These are phyloP conservation scores for Populus hybrid DNA, from an alignment of 441 rosid genomes.

Conservation along the genomic window DNA sequence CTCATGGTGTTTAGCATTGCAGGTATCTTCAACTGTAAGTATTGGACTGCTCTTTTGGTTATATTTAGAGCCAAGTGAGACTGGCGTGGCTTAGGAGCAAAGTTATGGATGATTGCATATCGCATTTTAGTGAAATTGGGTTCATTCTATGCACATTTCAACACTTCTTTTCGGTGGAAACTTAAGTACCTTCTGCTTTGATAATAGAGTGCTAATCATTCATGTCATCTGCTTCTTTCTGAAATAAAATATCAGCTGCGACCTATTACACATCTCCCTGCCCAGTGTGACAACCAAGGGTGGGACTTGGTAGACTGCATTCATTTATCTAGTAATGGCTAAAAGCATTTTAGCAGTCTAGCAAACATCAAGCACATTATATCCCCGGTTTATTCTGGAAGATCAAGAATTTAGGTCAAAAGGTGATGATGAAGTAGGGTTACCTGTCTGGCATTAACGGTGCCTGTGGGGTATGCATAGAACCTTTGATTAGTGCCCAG, in stretches of 20 bases:
- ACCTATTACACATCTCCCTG: too few species aligned
- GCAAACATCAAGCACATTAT: neutral
- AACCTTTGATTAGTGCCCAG: neutral
- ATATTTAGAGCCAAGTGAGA: neutral
- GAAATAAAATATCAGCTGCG: too few species aligned
- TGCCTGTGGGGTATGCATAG: neutral
- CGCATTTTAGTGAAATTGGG: neutral
- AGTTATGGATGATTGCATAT: constrained; percentile 14
- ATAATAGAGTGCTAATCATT: neutral
- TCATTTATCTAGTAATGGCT: too few species aligned
- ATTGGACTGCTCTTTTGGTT: neutral
- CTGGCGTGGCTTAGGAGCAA: constrained; percentile 31
- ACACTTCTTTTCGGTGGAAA: neutral
- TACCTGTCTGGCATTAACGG: neutral
- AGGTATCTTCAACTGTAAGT: constrained; percentile 22
- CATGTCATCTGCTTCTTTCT: too few species aligned
- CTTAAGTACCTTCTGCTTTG: neutral
- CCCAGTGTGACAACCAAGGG: too few species aligned
- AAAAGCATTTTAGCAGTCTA: too few species aligned
- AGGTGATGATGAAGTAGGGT: neutral
- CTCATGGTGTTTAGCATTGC: neutral
- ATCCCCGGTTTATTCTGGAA: neutral
- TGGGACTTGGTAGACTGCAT: too few species aligned
- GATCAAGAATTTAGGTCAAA: neutral
- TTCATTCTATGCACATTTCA: neutral